phyloP scores from a whole-genome alignment of 129 eudicot species.

The Artemisia annua region DNA sequence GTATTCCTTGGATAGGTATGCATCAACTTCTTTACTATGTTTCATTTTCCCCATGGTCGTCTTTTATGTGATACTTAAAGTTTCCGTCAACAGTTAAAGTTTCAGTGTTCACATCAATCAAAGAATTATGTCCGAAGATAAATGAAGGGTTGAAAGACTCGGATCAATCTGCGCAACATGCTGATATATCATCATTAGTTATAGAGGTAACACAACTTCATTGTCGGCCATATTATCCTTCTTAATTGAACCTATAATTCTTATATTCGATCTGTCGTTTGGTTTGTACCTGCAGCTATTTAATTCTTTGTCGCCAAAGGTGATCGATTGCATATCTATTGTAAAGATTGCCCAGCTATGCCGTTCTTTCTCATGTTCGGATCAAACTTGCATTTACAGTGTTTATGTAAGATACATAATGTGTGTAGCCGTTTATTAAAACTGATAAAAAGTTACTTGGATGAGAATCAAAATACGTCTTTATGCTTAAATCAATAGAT shows the following conservation, averaged over 20 bases:
- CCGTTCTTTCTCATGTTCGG: conserved; percentile 7
- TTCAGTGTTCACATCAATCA: conserved; percentile 65
- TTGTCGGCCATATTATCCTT: conserved; percentile 15
- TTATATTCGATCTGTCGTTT: conserved; percentile 19
- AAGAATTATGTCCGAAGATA: conserved; percentile 67
- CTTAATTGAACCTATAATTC: neutral
- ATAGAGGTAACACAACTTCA: conserved; percentile 58
- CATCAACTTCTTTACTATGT: neutral
- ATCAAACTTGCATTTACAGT: neutral
- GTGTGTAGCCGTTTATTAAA: neutral
- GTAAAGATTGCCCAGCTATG: conserved; percentile 85
- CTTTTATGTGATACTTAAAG: conserved; percentile 19
- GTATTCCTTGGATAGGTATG: conserved; percentile 75
- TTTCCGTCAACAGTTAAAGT: conserved; percentile 65
- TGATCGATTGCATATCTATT: conserved; percentile 64
- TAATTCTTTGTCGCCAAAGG: conserved; percentile 51
- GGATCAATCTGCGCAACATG: conserved; percentile 29
- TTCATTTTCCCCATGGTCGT: neutral
- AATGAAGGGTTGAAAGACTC: conserved; percentile 25
- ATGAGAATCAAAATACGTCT: neutral
- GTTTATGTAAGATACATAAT: neutral
- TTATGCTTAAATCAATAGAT: neutral
- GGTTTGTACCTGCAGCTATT: conserved; percentile 54
- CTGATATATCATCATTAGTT: conserved; percentile 39
- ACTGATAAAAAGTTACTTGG: too few relatives aligned